Evolutionary conservation across 179 eudicot species (phyloP), one percentile per base, ranked within the genome.

Genomic region (Silene noctiflora): DNA sequence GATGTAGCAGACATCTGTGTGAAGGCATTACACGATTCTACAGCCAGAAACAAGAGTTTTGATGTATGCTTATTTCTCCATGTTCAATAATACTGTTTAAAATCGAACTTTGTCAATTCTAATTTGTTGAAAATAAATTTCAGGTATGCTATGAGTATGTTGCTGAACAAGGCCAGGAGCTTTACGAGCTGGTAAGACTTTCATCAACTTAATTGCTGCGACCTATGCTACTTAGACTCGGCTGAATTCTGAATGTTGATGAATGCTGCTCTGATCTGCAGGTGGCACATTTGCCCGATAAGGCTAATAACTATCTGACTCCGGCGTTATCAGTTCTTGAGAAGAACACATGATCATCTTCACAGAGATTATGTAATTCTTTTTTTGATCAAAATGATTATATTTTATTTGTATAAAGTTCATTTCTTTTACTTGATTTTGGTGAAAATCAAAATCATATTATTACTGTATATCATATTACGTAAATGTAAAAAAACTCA

Each of bases 281-380:
- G 98, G 97, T 95, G 76, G 99, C 99, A 67, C 99, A 95, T 85
- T 86, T 95, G 77, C 99, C 99, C 27, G 99, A 93, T 84, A 95
- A 95, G 84, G 97, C 99, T 42, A 95, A 95, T 73, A 95, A 95
- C 68, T 95, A 95, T 73, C 70, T 95, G 78, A 88, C 99, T 39
- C 99, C 99, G 4, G 99, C 99, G 1, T 88, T 95, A 59, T 85
- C 90, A 20, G 90, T 84, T 72, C 88, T 95, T 65, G 99, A 95
- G 88, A 95, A 91, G 88, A 95, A 95, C 84, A 95, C 99, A 10
- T 95, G 83, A 89, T 33, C 48, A 53, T 75, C 76, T 7, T 22
- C 33, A 46, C 19, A 10, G 51, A 68, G 75, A 74, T 62, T 75
- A 24, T 68, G 78, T 13, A 55, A 46, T 17, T 61, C 64, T 12